A percentile compares a stretch with the other conserved stretches of the same genome.
Evolutionary conservation across 2,329 filamentous ascomycete genomes (phyloP).

Genomic region (Diaporthe citrichinensis): DNA sequence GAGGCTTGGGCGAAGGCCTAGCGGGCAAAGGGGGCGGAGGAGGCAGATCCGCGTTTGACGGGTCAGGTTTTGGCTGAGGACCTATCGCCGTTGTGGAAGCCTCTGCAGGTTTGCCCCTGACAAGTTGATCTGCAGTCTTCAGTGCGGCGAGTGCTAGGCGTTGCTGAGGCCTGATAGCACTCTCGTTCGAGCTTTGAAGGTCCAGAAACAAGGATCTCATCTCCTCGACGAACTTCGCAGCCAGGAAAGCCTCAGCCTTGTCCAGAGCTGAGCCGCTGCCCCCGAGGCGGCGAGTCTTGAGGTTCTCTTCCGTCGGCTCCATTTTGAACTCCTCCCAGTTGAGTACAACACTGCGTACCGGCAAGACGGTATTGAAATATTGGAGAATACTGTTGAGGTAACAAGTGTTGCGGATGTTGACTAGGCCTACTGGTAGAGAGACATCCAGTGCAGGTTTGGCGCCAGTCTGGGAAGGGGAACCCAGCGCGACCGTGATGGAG

Average conservation of each 20-base stretch:
- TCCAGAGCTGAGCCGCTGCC: constrained; percentile 68
- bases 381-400: constrained; percentile 97
- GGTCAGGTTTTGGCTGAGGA: constrained; percentile 18
- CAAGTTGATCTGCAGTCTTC: constrained; percentile 52
- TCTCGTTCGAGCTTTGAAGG: constrained; percentile 74
- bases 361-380: constrained; percentile 91
- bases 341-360: constrained; percentile 84
- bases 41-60: constrained; percentile 37
- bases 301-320: constrained; percentile 72
- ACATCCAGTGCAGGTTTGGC: constrained; percentile 49
- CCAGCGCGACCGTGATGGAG: constrained; percentile 15
- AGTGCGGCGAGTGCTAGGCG: constrained; percentile 86
- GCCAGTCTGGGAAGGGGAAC: not conserved
- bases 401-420: constrained; percentile 97
- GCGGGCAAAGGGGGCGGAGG: constrained; percentile 65
- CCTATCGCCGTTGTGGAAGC: constrained; percentile 40
- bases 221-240: constrained; percentile 78
- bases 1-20: constrained; percentile 59
- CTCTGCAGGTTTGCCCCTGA: constrained; percentile 40
- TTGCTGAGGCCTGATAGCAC: constrained; percentile 78
- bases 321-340: constrained; percentile 81
- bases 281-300: constrained; percentile 81
- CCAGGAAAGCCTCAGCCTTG: constrained; percentile 50
- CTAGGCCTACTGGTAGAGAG: constrained; percentile 84
- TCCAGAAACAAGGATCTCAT: constrained; percentile 78